Evolutionary conservation across 345 rosid species (phyloP).

Genomic region (Draba incana): DNA sequence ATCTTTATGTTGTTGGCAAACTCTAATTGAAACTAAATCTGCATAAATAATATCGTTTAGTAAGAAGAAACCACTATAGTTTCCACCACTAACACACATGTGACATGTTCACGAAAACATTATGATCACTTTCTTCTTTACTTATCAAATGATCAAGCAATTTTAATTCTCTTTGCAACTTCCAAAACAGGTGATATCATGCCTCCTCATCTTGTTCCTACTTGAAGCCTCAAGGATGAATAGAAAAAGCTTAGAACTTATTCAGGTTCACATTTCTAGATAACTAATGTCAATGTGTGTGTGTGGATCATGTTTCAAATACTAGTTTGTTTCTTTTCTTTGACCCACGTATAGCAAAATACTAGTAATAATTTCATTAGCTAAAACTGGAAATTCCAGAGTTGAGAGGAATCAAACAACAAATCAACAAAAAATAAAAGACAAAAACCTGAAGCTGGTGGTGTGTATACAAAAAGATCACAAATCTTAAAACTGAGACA

Average conservation of each 20-base stretch:
- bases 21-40: too few species aligned
- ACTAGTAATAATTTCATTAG: constrained; percentile 1
- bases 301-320: constrained; percentile 18
- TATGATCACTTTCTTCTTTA: too few species aligned
- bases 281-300: constrained; percentile 9
- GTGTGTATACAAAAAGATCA: constrained; percentile 26
- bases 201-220: constrained; percentile 65
- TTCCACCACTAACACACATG: too few species aligned
- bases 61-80: too few species aligned
- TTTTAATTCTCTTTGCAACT: too few species aligned
- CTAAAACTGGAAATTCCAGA: constrained; percentile 1
- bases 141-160: too few species aligned
- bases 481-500: constrained; percentile 20
- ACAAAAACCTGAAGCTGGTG: constrained; percentile 19
- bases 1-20: too few species aligned
- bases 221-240: constrained; percentile 42
- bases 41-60: too few species aligned
- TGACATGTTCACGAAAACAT: too few species aligned
- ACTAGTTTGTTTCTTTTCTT: constrained; percentile 11
- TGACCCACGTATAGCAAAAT: not conserved
- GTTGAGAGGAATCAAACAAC: constrained; percentile 12
- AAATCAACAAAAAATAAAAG: not conserved
- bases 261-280: constrained; percentile 4
- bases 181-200: not conserved
- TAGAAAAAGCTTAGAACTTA: constrained; percentile 24